Evolutionary conservation across 1,284 basidiomycete genomes (phyloP).

Genomic region (Wolfiporia cocos): DNA sequence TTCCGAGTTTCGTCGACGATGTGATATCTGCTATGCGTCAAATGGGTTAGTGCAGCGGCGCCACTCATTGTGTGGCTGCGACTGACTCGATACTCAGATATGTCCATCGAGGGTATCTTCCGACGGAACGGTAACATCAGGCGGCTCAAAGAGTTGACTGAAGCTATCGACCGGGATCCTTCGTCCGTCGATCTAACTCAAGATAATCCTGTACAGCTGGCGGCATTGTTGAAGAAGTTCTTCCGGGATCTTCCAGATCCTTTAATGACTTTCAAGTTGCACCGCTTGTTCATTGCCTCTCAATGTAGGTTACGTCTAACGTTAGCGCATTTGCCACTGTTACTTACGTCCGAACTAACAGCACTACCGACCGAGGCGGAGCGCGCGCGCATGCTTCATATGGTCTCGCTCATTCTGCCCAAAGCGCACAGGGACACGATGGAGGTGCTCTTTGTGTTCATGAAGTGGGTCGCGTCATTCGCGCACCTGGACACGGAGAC

Average conservation of each 20-base stretch:
- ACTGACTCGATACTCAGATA: constrained; percentile 51
- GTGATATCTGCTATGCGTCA: constrained; percentile 97
- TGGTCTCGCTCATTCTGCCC: constrained; percentile 84
- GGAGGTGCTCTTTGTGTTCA: constrained; percentile 97
- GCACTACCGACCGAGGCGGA: constrained; percentile 76
- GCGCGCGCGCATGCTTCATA: constrained; percentile 79
- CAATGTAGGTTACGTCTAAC: constrained; percentile 71
- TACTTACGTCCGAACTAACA: constrained; percentile 24
- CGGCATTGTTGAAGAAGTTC: constrained; percentile 96
- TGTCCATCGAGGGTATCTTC: constrained; percentile 99
- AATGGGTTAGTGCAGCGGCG: constrained; percentile 73
- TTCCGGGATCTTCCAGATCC: constrained; percentile 96
- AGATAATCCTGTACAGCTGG: constrained; percentile 96
- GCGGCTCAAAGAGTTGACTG: constrained; percentile 84
- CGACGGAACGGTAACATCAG: constrained; percentile 98
- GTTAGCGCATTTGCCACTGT: neutral
- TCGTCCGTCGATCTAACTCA: constrained; percentile 86
- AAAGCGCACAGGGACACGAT: constrained; percentile 94
- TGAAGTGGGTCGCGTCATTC: constrained; percentile 99
- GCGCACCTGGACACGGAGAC: constrained; percentile 98
- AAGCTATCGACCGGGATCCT: constrained; percentile 91
- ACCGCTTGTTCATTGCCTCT: constrained; percentile 84
- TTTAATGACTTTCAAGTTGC: constrained; percentile 90
- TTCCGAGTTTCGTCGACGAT: constrained; percentile 98
- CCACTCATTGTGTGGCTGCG: constrained; percentile 3